Conservation (phyloP, 2,329 filamentous ascomycete genomes). For the Diaporthe sp. region DNA sequence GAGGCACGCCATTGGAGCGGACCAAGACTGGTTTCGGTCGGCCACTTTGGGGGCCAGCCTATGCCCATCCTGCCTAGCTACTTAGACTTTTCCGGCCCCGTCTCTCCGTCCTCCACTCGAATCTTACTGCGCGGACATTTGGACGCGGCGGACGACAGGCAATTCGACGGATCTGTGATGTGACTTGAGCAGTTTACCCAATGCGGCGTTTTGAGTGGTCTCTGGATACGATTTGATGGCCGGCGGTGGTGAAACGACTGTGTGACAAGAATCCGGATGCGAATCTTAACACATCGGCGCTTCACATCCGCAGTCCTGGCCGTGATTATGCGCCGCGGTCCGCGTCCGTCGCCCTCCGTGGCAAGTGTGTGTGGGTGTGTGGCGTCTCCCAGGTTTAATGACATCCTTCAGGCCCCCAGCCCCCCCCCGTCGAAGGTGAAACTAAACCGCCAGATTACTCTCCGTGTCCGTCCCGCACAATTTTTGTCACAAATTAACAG, state of each 20-base stretch:
- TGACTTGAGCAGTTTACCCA: not conserved
- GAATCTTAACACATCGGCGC: not conserved
- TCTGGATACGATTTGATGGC: not conserved
- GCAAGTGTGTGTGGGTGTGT: not conserved
- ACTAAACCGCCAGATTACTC: not conserved
- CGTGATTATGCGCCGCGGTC: not conserved
- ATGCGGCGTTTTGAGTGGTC: not conserved
- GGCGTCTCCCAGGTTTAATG: not conserved
- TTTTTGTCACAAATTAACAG: not conserved
- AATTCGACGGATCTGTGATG: not conserved
- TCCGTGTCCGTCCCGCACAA: slow-evolving; percentile 8
- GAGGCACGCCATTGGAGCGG: slow-evolving; percentile 10
- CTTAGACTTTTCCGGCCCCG: not conserved
- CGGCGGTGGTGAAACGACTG: not conserved
- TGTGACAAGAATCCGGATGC: not conserved
- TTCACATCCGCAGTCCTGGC: slow-evolving; percentile 11
- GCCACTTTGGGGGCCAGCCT: not conserved
- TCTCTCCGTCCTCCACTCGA: not conserved
- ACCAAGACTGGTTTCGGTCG: not conserved
- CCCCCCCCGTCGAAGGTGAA: not conserved
- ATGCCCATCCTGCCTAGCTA: slow-evolving; percentile 3
- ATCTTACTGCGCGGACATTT: not conserved
- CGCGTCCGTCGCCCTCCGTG: not conserved
- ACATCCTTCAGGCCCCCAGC: not conserved
- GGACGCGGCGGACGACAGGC: not conserved